Percentiles rank a stretch among this genome's conserved stretches.
phyloP scores from a whole-genome alignment of 306 rosid species.

The Cucurbita ficifolia region DNA sequence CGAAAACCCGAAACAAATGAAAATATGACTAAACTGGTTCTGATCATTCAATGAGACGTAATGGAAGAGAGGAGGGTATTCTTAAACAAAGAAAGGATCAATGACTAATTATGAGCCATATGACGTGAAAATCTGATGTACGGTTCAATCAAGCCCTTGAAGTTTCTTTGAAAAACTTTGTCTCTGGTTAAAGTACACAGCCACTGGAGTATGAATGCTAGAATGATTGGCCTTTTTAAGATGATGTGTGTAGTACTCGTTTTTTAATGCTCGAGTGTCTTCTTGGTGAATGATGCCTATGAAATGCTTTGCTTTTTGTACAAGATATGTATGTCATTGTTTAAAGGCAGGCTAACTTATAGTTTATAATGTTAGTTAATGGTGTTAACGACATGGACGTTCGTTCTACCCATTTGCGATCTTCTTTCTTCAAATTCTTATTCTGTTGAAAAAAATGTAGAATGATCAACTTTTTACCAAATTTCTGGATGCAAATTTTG shows the following conservation, averaged over 20 bases:
- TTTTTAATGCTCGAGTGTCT: not conserved
- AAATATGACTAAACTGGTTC: not conserved
- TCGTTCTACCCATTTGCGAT: not conserved
- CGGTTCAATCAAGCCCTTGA: not conserved
- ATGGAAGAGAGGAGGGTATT: not conserved
- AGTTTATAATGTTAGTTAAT: not conserved
- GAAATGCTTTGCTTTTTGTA: constrained; percentile 5
- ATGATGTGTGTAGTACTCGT: not conserved
- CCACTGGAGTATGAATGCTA: not conserved
- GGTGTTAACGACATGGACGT: not conserved
- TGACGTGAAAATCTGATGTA: not conserved
- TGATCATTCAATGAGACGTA: not conserved
- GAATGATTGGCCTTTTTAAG: not conserved
- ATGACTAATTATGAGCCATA: not conserved
- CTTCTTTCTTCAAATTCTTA: not conserved
- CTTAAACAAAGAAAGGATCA: not conserved
- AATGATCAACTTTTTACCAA: not conserved
- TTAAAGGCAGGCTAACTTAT: not conserved
- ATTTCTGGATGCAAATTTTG: not conserved
- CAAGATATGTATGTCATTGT: not conserved
- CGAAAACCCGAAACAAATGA: not conserved
- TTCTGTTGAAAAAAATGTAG: not conserved
- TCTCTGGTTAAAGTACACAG: not conserved
- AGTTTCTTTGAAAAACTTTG: not conserved
- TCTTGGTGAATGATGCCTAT: constrained; percentile 9